Base-by-base conservation (phyloP, 768 basidiomycete species). In the Trametes coccinea region DNA sequence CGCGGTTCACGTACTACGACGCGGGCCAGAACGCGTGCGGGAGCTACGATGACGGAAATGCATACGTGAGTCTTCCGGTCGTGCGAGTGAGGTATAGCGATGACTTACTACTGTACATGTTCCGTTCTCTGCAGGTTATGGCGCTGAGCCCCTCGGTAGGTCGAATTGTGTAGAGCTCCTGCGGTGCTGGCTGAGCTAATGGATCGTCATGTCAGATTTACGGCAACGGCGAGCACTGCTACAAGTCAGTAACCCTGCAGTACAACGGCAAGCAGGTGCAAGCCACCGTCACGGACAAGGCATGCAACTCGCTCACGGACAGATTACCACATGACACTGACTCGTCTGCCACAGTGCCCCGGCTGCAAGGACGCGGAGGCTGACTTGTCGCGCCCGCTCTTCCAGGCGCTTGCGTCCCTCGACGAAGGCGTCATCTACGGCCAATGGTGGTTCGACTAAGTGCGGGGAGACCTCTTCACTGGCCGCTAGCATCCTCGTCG, bases 301-400 rank as follows among this genome's bases (percentile, higher is more conserved):
- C 85, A 49, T 53, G 59, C 7, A 5, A 8, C n/a, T 13, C 31
- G 2, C 30, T 9, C 30, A 16, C 10, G 4, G 10, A 31, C 30
- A 43, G 41, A 14, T 30, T 31, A 33, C 9, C 14, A 5, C 11
- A 31, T n/a, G 29, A 5, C 11, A n/a, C 43, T 52, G 58, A 37
- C 17, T 22, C 10, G 14, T 33, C 13, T 14, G 13, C 11, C 13
- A 37, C 64, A 89, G 83, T 91, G 90, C 70, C 83, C 84, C 46
- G 82, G 80, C 13, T 93, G 91, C 70, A 82, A 82, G 27, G 80
- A 69, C 31, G 80, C 78, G 16, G 88, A 82, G 43, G 80, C 91
- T 31, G 92, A 93, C 75, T 76, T 92, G 59, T 86, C 86, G 17
- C 71, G 75, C 16, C 85, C 86, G 53, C 79, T 93, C 48, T 93